A percentile compares a stretch with the other conserved stretches of the same genome.
Conservation (phyloP, 2,329 filamentous ascomycete species). For the Aphanoascus verrucosus region DNA sequence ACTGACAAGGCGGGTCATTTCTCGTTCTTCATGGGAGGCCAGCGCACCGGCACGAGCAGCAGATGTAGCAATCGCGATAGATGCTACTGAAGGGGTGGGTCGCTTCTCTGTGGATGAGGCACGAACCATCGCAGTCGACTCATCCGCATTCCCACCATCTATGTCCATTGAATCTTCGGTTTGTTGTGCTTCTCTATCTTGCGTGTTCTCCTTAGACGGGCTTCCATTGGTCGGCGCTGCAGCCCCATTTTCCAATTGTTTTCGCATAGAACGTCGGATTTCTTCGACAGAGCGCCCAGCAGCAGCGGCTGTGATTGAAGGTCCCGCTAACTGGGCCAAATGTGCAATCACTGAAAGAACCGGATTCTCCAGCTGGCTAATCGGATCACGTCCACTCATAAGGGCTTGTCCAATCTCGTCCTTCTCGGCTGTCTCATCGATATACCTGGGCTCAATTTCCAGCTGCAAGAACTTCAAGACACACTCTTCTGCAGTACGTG, state of each 20-base stretch:
- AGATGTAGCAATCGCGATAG: constrained; percentile 70
- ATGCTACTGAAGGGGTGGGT: constrained; percentile 36
- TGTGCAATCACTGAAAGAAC: constrained; percentile 95
- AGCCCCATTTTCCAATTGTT: constrained; percentile 58
- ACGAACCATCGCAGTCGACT: constrained; percentile 26
- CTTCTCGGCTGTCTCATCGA: constrained; percentile 61
- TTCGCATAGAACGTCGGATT: constrained; percentile 67
- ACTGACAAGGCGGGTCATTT: constrained; percentile 88
- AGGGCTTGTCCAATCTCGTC: constrained; percentile 46
- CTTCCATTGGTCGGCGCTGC: constrained; percentile 50
- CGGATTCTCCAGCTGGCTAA: constrained; percentile 87
- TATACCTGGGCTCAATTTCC: constrained; percentile 94
- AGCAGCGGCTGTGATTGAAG: constrained; percentile 78
- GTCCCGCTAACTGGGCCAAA: constrained; percentile 81
- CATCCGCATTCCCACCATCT: constrained; percentile 32
- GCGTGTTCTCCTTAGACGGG: constrained; percentile 39
- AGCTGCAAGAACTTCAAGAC: constrained; percentile 92
- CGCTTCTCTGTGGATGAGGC: constrained; percentile 40
- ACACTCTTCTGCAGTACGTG: constrained; percentile 86
- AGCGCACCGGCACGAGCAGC: constrained; percentile 78
- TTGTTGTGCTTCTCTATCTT: constrained; percentile 40
- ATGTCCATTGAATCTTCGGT: constrained; percentile 52
- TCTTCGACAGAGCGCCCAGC: constrained; percentile 79
- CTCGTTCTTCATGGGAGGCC: constrained; percentile 89
- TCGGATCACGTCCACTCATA: constrained; percentile 73